Base-by-base conservation (phyloP, 768 basidiomycete species). In the Lactarius vividus region DNA sequence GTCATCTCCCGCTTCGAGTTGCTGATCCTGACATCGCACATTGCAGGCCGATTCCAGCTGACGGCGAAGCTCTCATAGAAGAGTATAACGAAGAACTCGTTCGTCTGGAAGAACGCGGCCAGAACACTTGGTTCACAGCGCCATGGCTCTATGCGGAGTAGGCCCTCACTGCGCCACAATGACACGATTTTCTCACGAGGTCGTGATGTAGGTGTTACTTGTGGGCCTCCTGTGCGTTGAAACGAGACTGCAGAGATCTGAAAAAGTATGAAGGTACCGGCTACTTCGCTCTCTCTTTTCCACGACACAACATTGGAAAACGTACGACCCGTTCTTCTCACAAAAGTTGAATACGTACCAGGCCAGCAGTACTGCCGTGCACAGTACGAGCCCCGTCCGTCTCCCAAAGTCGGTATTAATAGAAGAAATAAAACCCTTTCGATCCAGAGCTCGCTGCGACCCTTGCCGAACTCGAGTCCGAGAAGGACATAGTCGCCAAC, bases 131-230 rank as follows among this genome's bases (percentile, higher is more conserved):
- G 96, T 94, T 93, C 73, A 90, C 85, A 9, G 86, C 92, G 6
- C 93, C 95, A 1, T 99, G 96, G 96, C 82, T 99, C n/a, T 98
- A 83, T 74, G 94, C 94, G 63, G 96, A 98, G 88, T 97, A 79
- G 70, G 89, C 77, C 61, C 59, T 73, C 66, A 64, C 67, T 28
- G 35, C 33, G 13, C 26, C 61, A 58, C 28, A 28, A 39, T 26
- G n/a, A 16, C 49, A 35, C 20, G 10, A 53, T 20, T 28, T 26
- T 28, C 57, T 42, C 53, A 46, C 49, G 23, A 49, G 42, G 6
- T 20, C 35, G n/a, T 49, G 20, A 52, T 63, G 1, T 66, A 91
- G 89, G 75, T 92, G 90, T 67, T 92, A 92, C 71, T 73, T 92
- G 90, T 91, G 55, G 66, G 67, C 31, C 18, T 28, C 20, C 49